These are phyloP conservation scores for Trichophyton equinum DNA, from an alignment of 2,329 filamentous ascomycete genomes.

Conservation along the genomic window DNA sequence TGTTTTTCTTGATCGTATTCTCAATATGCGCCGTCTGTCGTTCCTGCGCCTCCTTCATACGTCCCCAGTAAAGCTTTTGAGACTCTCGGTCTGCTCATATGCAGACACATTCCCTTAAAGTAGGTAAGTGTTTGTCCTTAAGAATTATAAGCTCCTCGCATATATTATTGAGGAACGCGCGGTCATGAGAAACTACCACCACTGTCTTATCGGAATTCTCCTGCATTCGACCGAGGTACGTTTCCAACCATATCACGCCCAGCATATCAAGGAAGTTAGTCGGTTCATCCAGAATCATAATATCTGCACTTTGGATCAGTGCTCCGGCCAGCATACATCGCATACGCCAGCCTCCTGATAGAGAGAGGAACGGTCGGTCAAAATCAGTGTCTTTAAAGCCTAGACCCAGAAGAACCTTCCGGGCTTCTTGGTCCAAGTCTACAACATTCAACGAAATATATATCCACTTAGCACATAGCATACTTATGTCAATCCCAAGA, in stretches of 20 bases:
- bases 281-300: constrained; percentile 73
- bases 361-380: constrained; percentile 45
- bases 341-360: constrained; percentile 72
- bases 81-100: constrained; percentile 57
- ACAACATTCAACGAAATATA: constrained; percentile 39
- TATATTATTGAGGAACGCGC: constrained; percentile 64
- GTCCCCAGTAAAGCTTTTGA: constrained; percentile 53
- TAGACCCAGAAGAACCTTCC: constrained; percentile 53
- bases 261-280: constrained; percentile 77
- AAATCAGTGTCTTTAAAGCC: constrained; percentile 56
- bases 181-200: constrained; percentile 71
- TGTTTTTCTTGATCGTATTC: constrained; percentile 60
- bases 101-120: constrained; percentile 60
- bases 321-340: constrained; percentile 52
- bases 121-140: constrained; percentile 58
- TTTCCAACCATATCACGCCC: constrained; percentile 74
- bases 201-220: constrained; percentile 49
- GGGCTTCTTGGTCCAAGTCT: constrained; percentile 53
- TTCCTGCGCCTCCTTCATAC: constrained; percentile 73
- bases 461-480: no score
- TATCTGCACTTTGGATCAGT: constrained; percentile 60
- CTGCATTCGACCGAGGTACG: constrained; percentile 49
- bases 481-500: no score
- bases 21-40: constrained; percentile 70
- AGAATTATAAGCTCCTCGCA: constrained; percentile 65